Evolutionary conservation across 371 early-diverging fungal genomes (phyloP).

Genomic region (Saksenaea vasiformis): DNA sequence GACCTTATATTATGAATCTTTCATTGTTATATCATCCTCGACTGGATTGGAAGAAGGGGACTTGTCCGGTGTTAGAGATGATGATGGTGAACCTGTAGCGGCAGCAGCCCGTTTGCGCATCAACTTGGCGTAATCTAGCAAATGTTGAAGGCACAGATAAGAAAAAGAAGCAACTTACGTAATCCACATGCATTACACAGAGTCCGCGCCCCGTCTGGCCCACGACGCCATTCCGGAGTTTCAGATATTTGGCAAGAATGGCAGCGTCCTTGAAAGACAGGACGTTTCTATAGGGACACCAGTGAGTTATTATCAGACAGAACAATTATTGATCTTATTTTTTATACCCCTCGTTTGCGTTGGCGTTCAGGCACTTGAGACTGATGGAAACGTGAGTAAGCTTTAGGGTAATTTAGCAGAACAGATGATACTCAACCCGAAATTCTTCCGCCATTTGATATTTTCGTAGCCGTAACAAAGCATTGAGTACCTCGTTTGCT

Average conservation of each 20-base stretch:
- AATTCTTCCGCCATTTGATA: conserved; percentile 16
- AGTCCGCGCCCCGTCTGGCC: conserved; percentile 67
- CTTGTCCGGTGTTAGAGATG: neutral
- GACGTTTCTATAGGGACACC: conserved; percentile 27
- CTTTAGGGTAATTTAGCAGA: neutral
- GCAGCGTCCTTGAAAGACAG: conserved; percentile 53
- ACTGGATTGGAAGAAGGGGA: too few species aligned
- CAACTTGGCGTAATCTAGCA: conserved; percentile 31
- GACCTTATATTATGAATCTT: too few species aligned
- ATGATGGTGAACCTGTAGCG: neutral
- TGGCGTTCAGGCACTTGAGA: neutral
- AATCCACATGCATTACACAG: conserved; percentile 72
- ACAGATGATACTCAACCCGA: neutral
- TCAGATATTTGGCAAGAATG: conserved; percentile 62
- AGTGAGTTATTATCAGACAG: neutral
- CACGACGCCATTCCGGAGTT: conserved; percentile 74
- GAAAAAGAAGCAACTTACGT: conserved; percentile 40
- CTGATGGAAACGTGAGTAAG: neutral
- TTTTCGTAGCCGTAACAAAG: conserved; percentile 20
- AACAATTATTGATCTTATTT: too few species aligned
- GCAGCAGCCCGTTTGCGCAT: conserved; percentile 16
- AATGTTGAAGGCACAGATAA: neutral
- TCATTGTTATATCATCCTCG: too few species aligned
- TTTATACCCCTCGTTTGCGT: conserved; percentile 11
- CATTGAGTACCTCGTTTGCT: conserved; percentile 23